A percentile compares a stretch with the other conserved stretches of the same genome.
These are phyloP conservation scores for Dioscorea zingiberensis DNA, from an alignment of 106 monocot species.

Conservation along the genomic window DNA sequence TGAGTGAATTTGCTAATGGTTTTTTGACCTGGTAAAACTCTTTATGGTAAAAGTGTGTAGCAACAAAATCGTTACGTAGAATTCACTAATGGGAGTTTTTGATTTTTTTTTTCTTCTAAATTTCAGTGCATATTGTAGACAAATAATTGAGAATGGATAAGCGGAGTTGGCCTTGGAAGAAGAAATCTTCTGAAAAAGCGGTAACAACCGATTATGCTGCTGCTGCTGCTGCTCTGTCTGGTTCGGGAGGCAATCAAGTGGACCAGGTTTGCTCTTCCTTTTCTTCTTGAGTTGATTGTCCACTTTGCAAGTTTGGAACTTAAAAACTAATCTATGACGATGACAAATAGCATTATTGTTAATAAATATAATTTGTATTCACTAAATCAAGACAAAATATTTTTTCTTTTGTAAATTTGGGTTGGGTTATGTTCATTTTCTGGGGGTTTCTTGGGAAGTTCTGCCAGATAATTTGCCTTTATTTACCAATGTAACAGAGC, in stretches of 20 bases:
- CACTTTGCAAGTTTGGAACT: neutral
- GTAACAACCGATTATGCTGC: neutral
- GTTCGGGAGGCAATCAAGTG: slow-evolving; percentile 14
- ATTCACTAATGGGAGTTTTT: neutral
- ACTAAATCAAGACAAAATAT: neutral
- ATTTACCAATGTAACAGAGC: too few relatives aligned
- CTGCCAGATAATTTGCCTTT: neutral
- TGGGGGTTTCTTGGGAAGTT: neutral
- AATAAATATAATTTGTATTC: neutral
- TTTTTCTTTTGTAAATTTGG: neutral
- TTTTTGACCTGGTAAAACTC: too few relatives aligned
- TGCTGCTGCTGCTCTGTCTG: neutral
- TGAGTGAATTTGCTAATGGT: too few relatives aligned
- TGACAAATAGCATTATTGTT: neutral
- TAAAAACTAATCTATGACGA: neutral
- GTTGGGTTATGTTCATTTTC: neutral
- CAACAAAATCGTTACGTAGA: too few relatives aligned
- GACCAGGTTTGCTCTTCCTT: slow-evolving; percentile 26
- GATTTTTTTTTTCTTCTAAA: neutral
- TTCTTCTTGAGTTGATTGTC: neutral
- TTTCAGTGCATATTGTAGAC: too few relatives aligned
- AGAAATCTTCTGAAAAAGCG: slow-evolving; percentile 24
- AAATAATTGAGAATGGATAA: slow-evolving; percentile 7
- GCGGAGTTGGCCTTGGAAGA: slow-evolving; percentile 33
- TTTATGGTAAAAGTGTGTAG: too few relatives aligned